phyloP scores from a whole-genome alignment of 768 basidiomycete species.

The Dacryopinax primogenitus region DNA sequence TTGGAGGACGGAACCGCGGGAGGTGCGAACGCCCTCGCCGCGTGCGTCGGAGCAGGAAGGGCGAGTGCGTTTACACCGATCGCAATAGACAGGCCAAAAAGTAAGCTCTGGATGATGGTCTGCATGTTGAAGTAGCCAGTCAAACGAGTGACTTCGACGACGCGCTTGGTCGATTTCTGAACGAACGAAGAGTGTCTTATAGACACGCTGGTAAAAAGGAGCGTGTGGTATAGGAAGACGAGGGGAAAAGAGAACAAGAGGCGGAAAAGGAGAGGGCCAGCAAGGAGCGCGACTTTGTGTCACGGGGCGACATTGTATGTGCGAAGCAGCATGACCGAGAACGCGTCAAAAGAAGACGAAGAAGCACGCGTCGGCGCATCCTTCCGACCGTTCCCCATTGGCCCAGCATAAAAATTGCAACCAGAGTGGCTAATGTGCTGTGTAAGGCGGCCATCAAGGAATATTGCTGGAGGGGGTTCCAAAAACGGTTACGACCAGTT shows the following conservation, averaged over 20 bases:
- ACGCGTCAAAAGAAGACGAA: neutral
- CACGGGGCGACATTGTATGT: neutral
- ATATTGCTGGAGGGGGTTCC: no score
- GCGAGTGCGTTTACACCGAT: neutral
- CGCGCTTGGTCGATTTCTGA: neutral
- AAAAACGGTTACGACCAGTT: neutral
- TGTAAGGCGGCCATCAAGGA: neutral
- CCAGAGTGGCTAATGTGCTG: neutral
- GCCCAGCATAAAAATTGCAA: neutral
- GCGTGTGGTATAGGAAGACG: neutral
- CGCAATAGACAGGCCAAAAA: neutral
- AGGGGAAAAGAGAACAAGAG: conserved; percentile 8
- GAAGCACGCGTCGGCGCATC: neutral
- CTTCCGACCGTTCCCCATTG: neutral
- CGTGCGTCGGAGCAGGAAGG: neutral
- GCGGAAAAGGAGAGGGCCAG: neutral
- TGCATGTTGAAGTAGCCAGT: neutral
- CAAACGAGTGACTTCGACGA: neutral
- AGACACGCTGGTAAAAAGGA: neutral
- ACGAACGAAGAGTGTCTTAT: conserved; percentile 3
- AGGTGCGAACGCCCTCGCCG: neutral
- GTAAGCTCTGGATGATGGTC: neutral
- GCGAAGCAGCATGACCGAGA: neutral
- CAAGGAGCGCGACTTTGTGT: neutral
- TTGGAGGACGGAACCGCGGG: neutral